Conservation (phyloP, 306 rosid species). For the Spatholobus suberectus region DNA sequence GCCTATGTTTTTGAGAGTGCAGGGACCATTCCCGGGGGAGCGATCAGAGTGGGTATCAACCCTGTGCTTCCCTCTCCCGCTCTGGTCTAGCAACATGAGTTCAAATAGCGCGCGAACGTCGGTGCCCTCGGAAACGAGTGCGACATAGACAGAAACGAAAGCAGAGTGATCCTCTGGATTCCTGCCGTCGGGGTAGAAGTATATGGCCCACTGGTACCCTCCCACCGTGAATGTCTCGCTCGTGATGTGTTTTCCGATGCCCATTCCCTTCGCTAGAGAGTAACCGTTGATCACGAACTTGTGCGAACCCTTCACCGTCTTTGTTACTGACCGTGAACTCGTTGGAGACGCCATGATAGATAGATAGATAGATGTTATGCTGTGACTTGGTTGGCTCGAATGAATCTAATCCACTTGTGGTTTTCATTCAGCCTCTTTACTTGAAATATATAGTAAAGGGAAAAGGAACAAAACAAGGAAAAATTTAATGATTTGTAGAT, state of each 20-base stretch:
- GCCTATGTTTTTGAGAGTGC: constrained; percentile 81
- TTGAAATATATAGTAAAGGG: background rate
- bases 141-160: constrained; percentile 83
- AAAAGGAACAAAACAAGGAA: background rate
- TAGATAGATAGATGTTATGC: too few species aligned
- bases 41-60: constrained; percentile 88
- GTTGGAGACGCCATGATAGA: constrained; percentile 61
- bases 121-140: constrained; percentile 78
- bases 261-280: constrained; percentile 91
- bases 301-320: constrained; percentile 88
- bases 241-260: constrained; percentile 82
- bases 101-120: constrained; percentile 88
- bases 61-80: constrained; percentile 73
- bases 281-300: constrained; percentile 82
- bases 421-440: background rate
- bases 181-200: constrained; percentile 91
- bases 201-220: constrained; percentile 89
- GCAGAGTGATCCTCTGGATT: constrained; percentile 82
- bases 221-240: constrained; percentile 88
- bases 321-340: constrained; percentile 78
- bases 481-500: background rate
- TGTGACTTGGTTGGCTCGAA: background rate
- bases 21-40: constrained; percentile 81
- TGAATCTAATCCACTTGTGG: background rate
- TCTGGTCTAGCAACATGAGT: constrained; percentile 82